Evolutionary conservation across 305 asterid genomes (phyloP), one percentile per base, ranked within the genome.

Genomic region (Coffea humblotiana): DNA sequence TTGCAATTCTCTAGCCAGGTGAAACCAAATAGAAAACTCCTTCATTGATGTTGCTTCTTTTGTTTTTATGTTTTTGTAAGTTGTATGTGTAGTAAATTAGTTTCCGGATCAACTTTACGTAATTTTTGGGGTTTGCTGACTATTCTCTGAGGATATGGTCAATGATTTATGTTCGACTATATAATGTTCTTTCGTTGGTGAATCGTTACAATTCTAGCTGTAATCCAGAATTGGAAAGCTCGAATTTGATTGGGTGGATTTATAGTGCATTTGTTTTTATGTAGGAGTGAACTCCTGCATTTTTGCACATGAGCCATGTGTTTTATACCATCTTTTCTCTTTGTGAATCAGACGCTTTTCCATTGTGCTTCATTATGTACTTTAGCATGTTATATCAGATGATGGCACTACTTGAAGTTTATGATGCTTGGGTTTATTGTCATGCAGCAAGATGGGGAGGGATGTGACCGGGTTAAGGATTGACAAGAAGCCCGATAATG

Each of bases 361-460:
- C 23, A 25, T 27, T 71, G n/a, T 75, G 43, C 52, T 47, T 65
- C 60, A 25, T 54, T 47, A 37, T 58, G 3, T 60, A 74, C 15
- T 69, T 32, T 37, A 63, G n/a, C 52, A 3, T 11, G 49, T 8
- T 8, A 14, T 67, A 68, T 8, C 16, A 75, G 43, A 51, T 18
- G 18, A 60, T 16, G 45, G 54, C 63, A 72, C 37, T 76, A 15
- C 2, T 48, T 58, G 61, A 43, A 83, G 67, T 66, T 81, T 78
- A 67, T 80, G 71, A 65, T 61, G 68, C 77, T 79, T 69, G 49
- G n/a, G 35, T 81, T 63, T 81, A 15, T 47, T 75, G 52, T 80
- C 54, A 14, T 87, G 86, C 84, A 87, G 90, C 87, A 56, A 82
- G 80, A 93, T 90, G 95, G 97, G 92, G 88, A 93, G 94, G 86